phyloP scores from a whole-genome alignment of 139 green algal species.

The Chlorella ohadii region DNA sequence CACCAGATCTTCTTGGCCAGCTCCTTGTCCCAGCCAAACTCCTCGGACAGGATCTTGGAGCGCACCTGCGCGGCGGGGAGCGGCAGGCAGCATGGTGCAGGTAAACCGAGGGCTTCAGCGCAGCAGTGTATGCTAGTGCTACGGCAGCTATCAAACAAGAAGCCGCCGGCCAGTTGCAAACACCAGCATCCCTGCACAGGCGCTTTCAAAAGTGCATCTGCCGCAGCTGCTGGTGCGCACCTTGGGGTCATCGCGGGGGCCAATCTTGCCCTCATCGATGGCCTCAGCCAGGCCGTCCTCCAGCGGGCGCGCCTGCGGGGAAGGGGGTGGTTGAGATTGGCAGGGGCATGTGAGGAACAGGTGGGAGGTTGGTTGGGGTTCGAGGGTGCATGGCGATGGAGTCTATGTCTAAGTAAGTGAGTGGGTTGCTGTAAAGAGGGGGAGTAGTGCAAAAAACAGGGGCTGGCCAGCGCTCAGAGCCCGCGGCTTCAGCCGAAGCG shows the following conservation, averaged over 20 bases:
- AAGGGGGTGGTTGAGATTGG: background rate
- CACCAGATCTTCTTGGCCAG: constrained; percentile 99
- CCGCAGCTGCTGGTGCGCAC: background rate
- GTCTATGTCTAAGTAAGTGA: no score
- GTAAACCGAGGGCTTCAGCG: background rate
- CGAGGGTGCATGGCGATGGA: no score
- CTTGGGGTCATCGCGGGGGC: constrained; percentile 94
- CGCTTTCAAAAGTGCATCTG: no score
- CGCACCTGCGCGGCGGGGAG: constrained; percentile 45
- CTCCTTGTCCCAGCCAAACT: constrained; percentile 99
- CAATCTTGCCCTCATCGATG: constrained; percentile 97
- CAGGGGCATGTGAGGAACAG: no score
- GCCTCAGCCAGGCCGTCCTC: constrained; percentile 98
- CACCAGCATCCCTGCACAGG: no score
- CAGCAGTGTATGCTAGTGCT: no score
- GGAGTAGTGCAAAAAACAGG: no score
- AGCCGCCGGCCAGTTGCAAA: no score
- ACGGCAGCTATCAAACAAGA: no score
- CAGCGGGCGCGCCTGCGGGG: constrained; percentile 81
- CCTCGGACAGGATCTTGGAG: constrained; percentile 89
- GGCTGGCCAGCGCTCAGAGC: constrained; percentile 4
- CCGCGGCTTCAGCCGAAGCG: background rate
- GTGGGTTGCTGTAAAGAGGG: no score
- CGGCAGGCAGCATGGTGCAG: background rate
- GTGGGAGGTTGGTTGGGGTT: background rate